Evolutionary conservation across 2,329 filamentous ascomycete species (phyloP).

Genomic region (Monilinia vaccinii-corymbosi): DNA sequence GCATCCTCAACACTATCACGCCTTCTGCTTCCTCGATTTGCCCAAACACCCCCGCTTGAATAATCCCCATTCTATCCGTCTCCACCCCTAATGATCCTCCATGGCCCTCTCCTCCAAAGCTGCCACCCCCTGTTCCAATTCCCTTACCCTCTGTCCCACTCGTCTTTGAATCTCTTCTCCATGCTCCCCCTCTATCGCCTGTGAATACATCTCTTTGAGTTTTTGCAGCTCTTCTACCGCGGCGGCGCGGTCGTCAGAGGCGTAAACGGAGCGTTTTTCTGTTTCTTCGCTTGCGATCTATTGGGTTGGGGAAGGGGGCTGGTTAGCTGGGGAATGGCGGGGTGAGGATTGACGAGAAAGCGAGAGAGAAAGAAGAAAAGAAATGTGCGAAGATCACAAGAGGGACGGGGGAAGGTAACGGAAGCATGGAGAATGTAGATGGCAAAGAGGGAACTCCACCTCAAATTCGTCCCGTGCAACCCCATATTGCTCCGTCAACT

Average conservation of each 20-base stretch:
- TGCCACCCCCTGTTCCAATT: slow-evolving; percentile 37
- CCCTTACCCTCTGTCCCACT: slow-evolving; percentile 36
- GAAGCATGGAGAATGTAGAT: background rate
- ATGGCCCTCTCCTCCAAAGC: slow-evolving; percentile 33
- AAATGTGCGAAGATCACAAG: too few relatives aligned
- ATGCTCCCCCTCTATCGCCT: slow-evolving; percentile 29
- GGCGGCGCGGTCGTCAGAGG: slow-evolving; percentile 36
- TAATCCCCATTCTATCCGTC: too few relatives aligned
- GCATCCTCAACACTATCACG: background rate
- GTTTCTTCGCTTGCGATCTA: slow-evolving; percentile 38
- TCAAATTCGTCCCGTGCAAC: slow-evolving; percentile 40
- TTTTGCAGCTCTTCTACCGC: slow-evolving; percentile 37
- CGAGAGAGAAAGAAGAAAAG: too few relatives aligned
- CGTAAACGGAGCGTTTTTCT: slow-evolving; percentile 36
- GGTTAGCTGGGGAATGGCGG: background rate
- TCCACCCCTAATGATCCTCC: slow-evolving; percentile 21
- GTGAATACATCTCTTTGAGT: slow-evolving; percentile 26
- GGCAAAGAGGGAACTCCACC: background rate
- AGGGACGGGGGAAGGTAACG: background rate
- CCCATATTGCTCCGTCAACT: slow-evolving; percentile 24
- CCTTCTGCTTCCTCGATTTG: background rate
- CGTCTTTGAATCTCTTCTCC: slow-evolving; percentile 35
- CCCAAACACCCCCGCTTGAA: too few relatives aligned
- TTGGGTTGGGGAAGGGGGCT: fast-evolving
- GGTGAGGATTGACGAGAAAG: too few relatives aligned